A percentile compares a stretch with the other conserved stretches of the same genome.
Evolutionary conservation across 768 basidiomycete species (phyloP).

Genomic region (Lanmaoa pseudosensibilis): DNA sequence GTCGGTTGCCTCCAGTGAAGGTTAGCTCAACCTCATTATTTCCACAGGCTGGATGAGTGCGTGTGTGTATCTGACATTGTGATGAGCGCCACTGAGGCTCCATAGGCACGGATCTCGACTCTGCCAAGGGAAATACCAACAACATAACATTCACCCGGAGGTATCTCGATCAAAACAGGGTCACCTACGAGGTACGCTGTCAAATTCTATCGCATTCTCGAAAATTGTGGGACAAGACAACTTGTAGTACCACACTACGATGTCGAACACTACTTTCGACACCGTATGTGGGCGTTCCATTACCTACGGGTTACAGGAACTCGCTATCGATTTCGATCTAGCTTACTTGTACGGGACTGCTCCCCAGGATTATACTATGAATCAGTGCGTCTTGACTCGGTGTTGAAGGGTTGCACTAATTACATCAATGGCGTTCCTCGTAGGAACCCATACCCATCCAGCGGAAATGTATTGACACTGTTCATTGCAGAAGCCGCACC

Average conservation of each 20-base stretch:
- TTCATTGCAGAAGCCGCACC: slow-evolving; percentile 56
- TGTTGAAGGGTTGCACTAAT: neutral
- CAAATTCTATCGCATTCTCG: neutral
- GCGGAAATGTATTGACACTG: slow-evolving; percentile 57
- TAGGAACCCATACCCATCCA: slow-evolving; percentile 64
- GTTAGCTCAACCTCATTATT: neutral
- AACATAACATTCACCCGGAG: slow-evolving; percentile 66
- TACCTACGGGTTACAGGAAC: slow-evolving; percentile 51
- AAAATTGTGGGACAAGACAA: neutral
- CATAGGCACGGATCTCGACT: slow-evolving; percentile 49
- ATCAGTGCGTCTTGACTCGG: slow-evolving; percentile 41
- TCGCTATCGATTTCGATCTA: slow-evolving; percentile 63
- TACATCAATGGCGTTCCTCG: neutral
- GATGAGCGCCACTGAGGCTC: neutral
- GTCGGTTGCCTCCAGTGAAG: slow-evolving; percentile 7
- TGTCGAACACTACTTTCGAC: slow-evolving; percentile 56
- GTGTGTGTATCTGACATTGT: slow-evolving; percentile 12
- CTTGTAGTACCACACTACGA: slow-evolving; percentile 64
- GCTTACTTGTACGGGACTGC: slow-evolving; percentile 64
- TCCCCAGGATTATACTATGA: slow-evolving; percentile 72
- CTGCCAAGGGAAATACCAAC: slow-evolving; percentile 36
- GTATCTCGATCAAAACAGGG: slow-evolving; percentile 79
- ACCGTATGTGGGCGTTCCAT: slow-evolving; percentile 54
- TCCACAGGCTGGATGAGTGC: slow-evolving; percentile 60
- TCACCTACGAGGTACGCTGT: slow-evolving; percentile 64